Evolutionary conservation across 768 basidiomycete genomes (phyloP).

Genomic region (Kwoniella dendrophila): DNA sequence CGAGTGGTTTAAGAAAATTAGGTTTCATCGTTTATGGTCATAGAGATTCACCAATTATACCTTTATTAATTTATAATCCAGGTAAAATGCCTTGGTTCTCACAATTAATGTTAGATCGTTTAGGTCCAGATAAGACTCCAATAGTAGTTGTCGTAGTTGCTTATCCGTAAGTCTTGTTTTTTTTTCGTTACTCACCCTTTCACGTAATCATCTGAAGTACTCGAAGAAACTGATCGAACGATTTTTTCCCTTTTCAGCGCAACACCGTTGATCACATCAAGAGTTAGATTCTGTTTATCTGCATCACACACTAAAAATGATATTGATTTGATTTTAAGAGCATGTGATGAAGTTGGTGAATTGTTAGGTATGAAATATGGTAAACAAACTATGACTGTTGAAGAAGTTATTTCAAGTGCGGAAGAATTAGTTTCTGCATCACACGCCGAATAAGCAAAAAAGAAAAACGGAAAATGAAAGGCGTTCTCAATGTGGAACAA

Average conservation of each 20-base stretch:
- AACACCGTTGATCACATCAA: conserved; percentile 80
- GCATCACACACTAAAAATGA: conserved; percentile 97
- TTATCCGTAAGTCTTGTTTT: conserved; percentile 60
- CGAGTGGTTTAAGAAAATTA: conserved; percentile 78
- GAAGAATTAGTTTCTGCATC: conserved; percentile 67
- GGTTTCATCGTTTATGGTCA: conserved; percentile 97
- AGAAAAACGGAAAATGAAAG: too few species aligned
- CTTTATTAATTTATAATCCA: conserved; percentile 85
- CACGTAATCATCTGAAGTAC: not conserved
- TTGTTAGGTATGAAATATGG: conserved; percentile 87
- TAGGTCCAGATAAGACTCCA: conserved; percentile 62
- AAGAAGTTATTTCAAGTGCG: conserved; percentile 71
- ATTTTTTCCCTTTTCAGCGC: conserved; percentile 59
- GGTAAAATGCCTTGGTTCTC: conserved; percentile 93
- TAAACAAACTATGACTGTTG: conserved; percentile 69
- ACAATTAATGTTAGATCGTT: conserved; percentile 72
- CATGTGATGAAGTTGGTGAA: conserved; percentile 90
- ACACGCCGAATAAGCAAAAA: too few species aligned
- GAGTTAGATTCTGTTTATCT: conserved; percentile 91
- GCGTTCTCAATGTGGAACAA: too few species aligned
- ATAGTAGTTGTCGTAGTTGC: conserved; percentile 87
- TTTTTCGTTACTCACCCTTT: not conserved
- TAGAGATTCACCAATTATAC: conserved; percentile 87
- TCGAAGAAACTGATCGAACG: not conserved
- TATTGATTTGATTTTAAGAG: conserved; percentile 78